Percentiles rank a stretch among this genome's conserved stretches.
phyloP scores from a whole-genome alignment of 176 grass and related monocot genomes.

The Musa itinerans region DNA sequence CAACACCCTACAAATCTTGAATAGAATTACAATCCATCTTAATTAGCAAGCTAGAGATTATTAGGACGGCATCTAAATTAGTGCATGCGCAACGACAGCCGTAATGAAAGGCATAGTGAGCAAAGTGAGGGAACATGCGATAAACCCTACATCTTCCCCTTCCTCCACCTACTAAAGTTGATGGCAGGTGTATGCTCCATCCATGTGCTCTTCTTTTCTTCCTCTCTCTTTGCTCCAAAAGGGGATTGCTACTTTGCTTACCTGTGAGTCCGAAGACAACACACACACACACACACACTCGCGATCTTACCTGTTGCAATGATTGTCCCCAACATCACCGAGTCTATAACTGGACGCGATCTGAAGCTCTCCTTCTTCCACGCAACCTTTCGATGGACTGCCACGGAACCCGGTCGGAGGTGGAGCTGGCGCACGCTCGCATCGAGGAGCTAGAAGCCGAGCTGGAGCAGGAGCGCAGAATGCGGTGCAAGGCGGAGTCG shows the following conservation, averaged over 20 bases:
- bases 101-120: not conserved
- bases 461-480: conserved; percentile 51
- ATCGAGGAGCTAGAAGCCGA: conserved; percentile 37
- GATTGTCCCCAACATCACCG: not conserved
- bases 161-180: not conserved
- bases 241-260: not conserved
- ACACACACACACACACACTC: not conserved
- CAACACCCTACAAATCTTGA: too few relatives aligned
- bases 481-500: conserved; percentile 52
- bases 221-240: not conserved
- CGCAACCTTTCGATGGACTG: not conserved
- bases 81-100: not conserved
- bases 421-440: conserved; percentile 17
- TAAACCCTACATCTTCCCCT: not conserved
- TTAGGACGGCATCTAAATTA: too few relatives aligned
- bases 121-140: not conserved
- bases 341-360: too few relatives aligned
- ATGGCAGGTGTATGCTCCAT: not conserved
- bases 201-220: not conserved
- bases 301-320: not conserved
- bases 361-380: not conserved
- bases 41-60: too few relatives aligned
- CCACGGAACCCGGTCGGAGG: not conserved
- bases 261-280: not conserved
- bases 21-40: too few relatives aligned